Base-by-base conservation (phyloP, 495 filamentous ascomycete species). In the Aspergillus baeticus region DNA sequence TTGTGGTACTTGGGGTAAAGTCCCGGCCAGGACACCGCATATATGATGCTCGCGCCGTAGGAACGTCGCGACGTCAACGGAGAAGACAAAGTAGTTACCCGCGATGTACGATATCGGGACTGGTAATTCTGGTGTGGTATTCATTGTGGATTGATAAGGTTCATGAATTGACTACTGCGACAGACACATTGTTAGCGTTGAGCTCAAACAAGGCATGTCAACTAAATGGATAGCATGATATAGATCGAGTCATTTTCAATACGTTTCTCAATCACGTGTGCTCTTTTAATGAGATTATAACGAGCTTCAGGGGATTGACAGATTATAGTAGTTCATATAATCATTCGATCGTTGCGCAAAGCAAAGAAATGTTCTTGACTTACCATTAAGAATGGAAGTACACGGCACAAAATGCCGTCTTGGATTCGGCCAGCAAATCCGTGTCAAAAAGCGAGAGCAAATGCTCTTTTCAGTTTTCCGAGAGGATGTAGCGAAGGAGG, bases 301-400 rank as follows among this genome's bases (percentile, higher is more conserved):
- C 61, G 71, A 75, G 74, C 69, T 70, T 92, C 88, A 89, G 88
- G 77, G 85, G 88, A 92, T 92, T 92, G 88, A 92, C 88, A 92
- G 88, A 92, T 92, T 82, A 71, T 77, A 64, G 72, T 77, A 80
- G 75, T 72, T 80, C n/a, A 63, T 83, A 75, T 89, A 89, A 90
- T 89, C 87, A 88, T 88, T 74, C 73, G 46, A 55, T 48, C 43
- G 2, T 14, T 35, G 23, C 17, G 18, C 31, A 29, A 31, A 31
- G 59, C 47, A 36, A 35, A 34, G 33, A 49, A 52, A 14, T 54
- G 42, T 2, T 15, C 26, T 17, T 21, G 46, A 58, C 73, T 73
- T 71, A 75, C 73, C 69, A 75, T 76, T 60, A 64, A 47, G 29
- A 48, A 65, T 41, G 48, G 61, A 46, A 29, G 45, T 63, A 49